phyloP scores from a whole-genome alignment of 2,329 filamentous ascomycete genomes.

The Claviceps pazoutovae region DNA sequence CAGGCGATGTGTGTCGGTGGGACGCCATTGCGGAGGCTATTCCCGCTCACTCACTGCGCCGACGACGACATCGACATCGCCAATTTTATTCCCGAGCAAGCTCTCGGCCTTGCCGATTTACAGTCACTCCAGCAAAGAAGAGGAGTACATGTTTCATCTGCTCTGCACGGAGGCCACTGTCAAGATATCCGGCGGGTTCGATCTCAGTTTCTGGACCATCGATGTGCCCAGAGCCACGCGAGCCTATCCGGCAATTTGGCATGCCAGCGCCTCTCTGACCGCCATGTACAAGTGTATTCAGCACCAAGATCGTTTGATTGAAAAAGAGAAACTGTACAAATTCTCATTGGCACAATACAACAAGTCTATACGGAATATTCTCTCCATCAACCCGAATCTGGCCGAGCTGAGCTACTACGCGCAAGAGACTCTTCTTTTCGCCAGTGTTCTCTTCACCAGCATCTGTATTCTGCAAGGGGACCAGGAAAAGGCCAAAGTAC shows the following conservation, averaged over 20 bases:
- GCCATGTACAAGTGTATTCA: conserved; percentile 10
- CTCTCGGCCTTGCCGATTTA: not conserved
- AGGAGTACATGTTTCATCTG: conserved; percentile 7
- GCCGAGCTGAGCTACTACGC: conserved; percentile 1
- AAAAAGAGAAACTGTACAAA: conserved; percentile 11
- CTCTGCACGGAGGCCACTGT: conserved; percentile 5
- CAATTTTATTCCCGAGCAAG: not conserved
- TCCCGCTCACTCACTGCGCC: not conserved
- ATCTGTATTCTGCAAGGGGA: conserved; percentile 8
- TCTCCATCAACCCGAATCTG: conserved; percentile 1
- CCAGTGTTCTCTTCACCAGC: conserved; percentile 6
- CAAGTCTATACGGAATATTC: conserved; percentile 6
- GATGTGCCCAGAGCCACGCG: conserved; percentile 4
- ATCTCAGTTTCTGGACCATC: conserved; percentile 5
- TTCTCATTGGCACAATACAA: conserved; percentile 8
- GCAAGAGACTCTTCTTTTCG: conserved; percentile 8
- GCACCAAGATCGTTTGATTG: conserved; percentile 9
- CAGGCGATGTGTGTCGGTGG: not conserved
- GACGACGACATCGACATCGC: not conserved
- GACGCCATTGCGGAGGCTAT: conserved; percentile 1
- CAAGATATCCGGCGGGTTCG: conserved; percentile 3
- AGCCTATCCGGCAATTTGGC: conserved; percentile 5
- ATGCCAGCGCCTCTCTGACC: conserved; percentile 3
- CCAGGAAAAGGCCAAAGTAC: conserved; percentile 5
- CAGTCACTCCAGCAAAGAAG: not conserved